These are phyloP conservation scores for Darksidea phi DNA, from an alignment of 495 filamentous ascomycete species.

Conservation along the genomic window DNA sequence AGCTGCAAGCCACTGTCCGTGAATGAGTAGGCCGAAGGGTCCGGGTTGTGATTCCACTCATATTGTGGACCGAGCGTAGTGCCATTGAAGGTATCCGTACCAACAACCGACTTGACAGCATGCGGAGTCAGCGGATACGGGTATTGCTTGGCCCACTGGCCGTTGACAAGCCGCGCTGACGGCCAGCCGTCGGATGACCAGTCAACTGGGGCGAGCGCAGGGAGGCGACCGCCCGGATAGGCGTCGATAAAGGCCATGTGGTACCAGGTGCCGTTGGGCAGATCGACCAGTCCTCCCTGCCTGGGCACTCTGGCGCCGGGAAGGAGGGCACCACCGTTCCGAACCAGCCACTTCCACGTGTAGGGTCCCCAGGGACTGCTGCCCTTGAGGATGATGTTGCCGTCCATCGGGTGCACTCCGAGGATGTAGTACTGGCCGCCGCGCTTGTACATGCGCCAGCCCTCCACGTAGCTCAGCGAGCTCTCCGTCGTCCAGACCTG, in stretches of 20 bases:
- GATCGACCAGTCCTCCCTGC: conserved; percentile 57
- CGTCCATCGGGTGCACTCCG: conserved; percentile 45
- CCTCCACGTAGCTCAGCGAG: conserved; percentile 49
- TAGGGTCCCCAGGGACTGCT: conserved; percentile 50
- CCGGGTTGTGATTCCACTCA: conserved; percentile 64
- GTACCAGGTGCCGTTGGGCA: conserved; percentile 54
- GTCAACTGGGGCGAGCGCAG: conserved; percentile 53
- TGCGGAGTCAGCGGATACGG: conserved; percentile 42
- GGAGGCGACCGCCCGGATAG: conserved; percentile 55
- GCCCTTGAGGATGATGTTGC: conserved; percentile 51
- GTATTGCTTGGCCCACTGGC: conserved; percentile 48
- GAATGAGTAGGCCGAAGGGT: conserved; percentile 38
- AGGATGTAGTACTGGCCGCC: conserved; percentile 56
- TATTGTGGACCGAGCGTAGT: conserved; percentile 45
- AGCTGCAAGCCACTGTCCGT: conserved; percentile 44
- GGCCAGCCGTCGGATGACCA: conserved; percentile 54
- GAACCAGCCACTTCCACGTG: conserved; percentile 41
- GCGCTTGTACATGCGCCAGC: conserved; percentile 55
- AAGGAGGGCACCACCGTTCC: conserved; percentile 43
- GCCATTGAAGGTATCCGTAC: conserved; percentile 48
- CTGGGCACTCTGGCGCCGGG: conserved; percentile 47
- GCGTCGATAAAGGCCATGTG: conserved; percentile 56
- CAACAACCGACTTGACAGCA: conserved; percentile 22
- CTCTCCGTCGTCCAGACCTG: conserved; percentile 43
- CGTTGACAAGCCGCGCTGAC: conserved; percentile 34